Evolutionary conservation across 176 grass and related monocot genomes (phyloP), one percentile per base, ranked within the genome.

Genomic region (Triticum dicoccoides): DNA sequence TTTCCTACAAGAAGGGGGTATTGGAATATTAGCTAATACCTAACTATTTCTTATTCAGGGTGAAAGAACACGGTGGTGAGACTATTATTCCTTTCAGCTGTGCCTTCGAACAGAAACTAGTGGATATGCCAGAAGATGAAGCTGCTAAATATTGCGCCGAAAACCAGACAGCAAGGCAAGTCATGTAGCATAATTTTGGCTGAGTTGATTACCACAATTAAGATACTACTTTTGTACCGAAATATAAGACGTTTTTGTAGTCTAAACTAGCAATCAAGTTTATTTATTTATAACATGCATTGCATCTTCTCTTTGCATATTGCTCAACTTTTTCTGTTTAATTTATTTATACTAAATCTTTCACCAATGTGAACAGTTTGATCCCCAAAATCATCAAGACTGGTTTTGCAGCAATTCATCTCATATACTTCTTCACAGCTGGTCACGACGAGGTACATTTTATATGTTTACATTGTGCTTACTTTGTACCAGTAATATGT

Each of bases 351-450:
- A 68, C 61, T 54, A 65, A 92, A 73, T 61, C 37, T 39, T 81
- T 63, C 33, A 75, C 24, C 78, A 9, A 25, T 80, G 20, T 92
- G 39, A 78, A 61, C 92, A 98, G 97, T 91, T 89, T 88, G 69
- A 91, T 98, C 82, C 66, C 90, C 24, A 98, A 96, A 93, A 94
- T 98, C 64, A 89, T 98, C 63, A 98, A 98, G 92, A 98, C 94
- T 90, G 97, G 97, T 80, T 98, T 98, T 82, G 71, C 94, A 73
- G 88, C 97, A 85, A 98, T 98, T 85, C 95, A 98, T 88, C 92
- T 98, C 41, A 98, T 98, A 89, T 98, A 98, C 76, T 98, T 98
- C 58, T 98, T 98, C 83, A 98, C 97, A 54, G 97, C 97, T 98
- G 97, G 97, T 21, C 92, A 89, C 76, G 97, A 94, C 87, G 97